Conservation (phyloP, 257 asterid genomes). For the Solanum pennellii region DNA sequence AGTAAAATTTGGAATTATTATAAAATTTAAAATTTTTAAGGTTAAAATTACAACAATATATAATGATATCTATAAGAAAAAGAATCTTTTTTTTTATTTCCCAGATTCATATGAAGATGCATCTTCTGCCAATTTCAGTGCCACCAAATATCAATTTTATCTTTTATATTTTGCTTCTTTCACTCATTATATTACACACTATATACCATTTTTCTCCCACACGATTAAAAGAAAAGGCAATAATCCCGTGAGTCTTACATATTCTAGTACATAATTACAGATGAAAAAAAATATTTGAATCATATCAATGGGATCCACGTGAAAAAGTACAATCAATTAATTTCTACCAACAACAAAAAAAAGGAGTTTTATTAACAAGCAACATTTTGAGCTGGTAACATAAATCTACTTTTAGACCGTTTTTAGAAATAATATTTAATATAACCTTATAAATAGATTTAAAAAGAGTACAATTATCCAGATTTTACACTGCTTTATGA, state of each 20-base stretch:
- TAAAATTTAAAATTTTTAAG: too few species aligned
- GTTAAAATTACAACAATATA: neutral
- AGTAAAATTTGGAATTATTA: too few species aligned
- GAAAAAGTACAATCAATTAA: neutral
- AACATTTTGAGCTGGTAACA: neutral
- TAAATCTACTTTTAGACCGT: neutral
- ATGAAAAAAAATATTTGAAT: neutral
- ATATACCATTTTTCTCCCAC: neutral
- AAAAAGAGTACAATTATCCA: too few species aligned
- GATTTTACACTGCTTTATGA: too few species aligned
- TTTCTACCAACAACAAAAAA: neutral
- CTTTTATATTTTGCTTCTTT: neutral
- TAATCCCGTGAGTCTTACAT: neutral
- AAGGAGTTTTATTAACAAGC: neutral
- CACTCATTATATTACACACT: neutral
- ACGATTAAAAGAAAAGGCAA: too few species aligned
- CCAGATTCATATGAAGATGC: slow-evolving; percentile 11
- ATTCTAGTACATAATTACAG: neutral
- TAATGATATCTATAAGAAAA: neutral
- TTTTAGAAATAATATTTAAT: accelerated
- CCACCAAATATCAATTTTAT: neutral
- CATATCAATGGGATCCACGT: neutral
- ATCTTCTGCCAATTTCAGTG: slow-evolving; percentile 11
- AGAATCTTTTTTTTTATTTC: neutral
- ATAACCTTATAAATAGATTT: too few species aligned